A percentile compares a stretch with the other conserved stretches of the same genome.
Evolutionary conservation across 345 rosid species (phyloP).

Genomic region (Erucastrum elatum): DNA sequence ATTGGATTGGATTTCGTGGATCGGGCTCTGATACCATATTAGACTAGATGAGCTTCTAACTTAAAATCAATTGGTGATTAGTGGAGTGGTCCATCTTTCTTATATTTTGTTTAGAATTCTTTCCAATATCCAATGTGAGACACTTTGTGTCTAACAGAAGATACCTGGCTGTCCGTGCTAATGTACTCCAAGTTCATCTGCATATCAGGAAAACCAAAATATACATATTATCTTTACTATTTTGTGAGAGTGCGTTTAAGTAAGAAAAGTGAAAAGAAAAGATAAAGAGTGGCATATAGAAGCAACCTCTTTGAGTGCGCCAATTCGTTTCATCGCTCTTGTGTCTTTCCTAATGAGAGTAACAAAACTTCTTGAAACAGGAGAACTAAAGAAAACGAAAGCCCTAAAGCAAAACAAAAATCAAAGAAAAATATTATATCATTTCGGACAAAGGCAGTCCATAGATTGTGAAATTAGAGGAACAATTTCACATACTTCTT

Average conservation of each 20-base stretch:
- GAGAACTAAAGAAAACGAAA: constrained; percentile 92
- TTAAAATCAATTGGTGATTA: too few species aligned
- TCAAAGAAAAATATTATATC: neutral
- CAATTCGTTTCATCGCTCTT: constrained; percentile 76
- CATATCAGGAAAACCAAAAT: constrained; percentile 25
- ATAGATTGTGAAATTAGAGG: constrained; percentile 8
- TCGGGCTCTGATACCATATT: too few species aligned
- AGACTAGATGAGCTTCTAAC: too few species aligned
- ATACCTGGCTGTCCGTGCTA: constrained; percentile 86
- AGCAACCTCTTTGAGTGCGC: constrained; percentile 84
- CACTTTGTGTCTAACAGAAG: too few species aligned
- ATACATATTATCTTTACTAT: neutral
- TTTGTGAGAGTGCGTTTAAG: too few species aligned
- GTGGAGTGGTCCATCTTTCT: too few species aligned
- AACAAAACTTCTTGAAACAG: constrained; percentile 79
- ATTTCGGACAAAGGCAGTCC: neutral
- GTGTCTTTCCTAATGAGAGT: constrained; percentile 72
- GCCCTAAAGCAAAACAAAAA: constrained; percentile 58
- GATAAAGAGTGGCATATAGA: neutral
- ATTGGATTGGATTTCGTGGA: too few species aligned
- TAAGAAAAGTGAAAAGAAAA: constrained; percentile 8
- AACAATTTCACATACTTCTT: constrained; percentile 68
- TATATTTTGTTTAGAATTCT: too few species aligned
- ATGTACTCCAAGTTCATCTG: constrained; percentile 99
- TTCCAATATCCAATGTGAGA: too few species aligned